Base-by-base conservation (phyloP, 495 filamentous ascomycete genomes). In the Tuber calosporum region DNA sequence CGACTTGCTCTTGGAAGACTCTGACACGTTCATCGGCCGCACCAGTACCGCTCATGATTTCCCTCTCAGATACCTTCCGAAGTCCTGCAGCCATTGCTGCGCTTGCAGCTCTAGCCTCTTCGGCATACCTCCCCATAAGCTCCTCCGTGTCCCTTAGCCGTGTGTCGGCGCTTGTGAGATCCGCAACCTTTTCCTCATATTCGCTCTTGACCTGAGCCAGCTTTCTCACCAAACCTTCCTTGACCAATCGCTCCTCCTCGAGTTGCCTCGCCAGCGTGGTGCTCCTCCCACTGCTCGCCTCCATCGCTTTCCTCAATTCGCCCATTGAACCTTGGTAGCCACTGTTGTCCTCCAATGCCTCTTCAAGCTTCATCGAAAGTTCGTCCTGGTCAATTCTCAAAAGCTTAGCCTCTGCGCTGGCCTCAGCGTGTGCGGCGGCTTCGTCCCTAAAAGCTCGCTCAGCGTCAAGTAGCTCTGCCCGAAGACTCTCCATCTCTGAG, bases 91-190 rank as follows among this genome's bases (percentile, higher is more conserved):
- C 83, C 67, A 99, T 89, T 41, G 92, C 93, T 75, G 92, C 85
- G 69, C 92, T 92, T 78, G 97, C 94, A 58, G 90, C 89, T 62
- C 90, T 87, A 1, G 96, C 95, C 83, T 99, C 96, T 73, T 88
- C 89, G 20, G 93, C 91, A 81, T 96, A 89, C 62, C 88, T 92
- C 72, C 95, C 93, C n/a, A 92, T 90, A 40, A 98, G 82, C 80
- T 98, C 94, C 83, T 99, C 94, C 17, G 93, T 89, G 82, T 97
- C 93, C 40, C 88, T 87, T 45, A 98, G 83, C 53, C 91, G 89
- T 74, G 91, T 88, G 37, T 86, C 91, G 0, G 88, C 85, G 36
- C 86, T 87, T 62, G 93, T 93, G 20, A 99, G 84, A 81, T 99
- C 96, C 0, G 89, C 85, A 1, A 88, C 90, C 42, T 89, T 88